Evolutionary conservation across 2,329 filamentous ascomycete species (phyloP).

Genomic region (Fusarium caatingaense): DNA sequence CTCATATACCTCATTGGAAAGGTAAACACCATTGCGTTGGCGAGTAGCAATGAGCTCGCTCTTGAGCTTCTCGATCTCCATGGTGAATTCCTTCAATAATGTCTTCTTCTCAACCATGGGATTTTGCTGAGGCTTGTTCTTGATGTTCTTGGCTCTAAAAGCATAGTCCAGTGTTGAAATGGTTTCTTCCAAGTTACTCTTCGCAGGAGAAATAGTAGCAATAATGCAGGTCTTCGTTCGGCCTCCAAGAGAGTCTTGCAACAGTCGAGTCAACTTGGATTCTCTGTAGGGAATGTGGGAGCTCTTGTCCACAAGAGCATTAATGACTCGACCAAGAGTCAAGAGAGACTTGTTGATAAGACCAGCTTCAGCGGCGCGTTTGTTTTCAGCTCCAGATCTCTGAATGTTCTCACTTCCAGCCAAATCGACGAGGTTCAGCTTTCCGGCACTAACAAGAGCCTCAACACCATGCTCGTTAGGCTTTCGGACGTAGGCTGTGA

Average conservation of each 20-base stretch:
- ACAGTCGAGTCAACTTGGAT: slow-evolving; percentile 91
- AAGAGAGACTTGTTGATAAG: slow-evolving; percentile 98
- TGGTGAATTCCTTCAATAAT: slow-evolving; percentile 86
- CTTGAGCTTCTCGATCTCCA: slow-evolving; percentile 94
- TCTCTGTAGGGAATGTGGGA: slow-evolving; percentile 92
- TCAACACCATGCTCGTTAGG: slow-evolving; percentile 84
- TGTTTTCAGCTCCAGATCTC: slow-evolving; percentile 96
- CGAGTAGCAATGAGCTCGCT: slow-evolving; percentile 92
- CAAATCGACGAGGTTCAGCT: slow-evolving; percentile 95
- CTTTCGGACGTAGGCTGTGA: slow-evolving; percentile 90
- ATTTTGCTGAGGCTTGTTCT: slow-evolving; percentile 97
- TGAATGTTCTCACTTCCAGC: slow-evolving; percentile 98
- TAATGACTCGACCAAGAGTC: slow-evolving; percentile 95
- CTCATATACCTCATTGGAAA: slow-evolving; percentile 89
- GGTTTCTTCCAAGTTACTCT: slow-evolving; percentile 95
- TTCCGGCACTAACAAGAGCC: slow-evolving; percentile 89
- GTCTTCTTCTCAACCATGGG: slow-evolving; percentile 93
- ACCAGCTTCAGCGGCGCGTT: slow-evolving; percentile 93
- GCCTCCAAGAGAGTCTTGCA: slow-evolving; percentile 96
- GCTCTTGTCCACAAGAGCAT: slow-evolving; percentile 90
- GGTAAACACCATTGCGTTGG: slow-evolving; percentile 93
- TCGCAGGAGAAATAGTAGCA: slow-evolving; percentile 92
- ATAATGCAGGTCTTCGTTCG: slow-evolving; percentile 99
- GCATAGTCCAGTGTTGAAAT: slow-evolving; percentile 98
- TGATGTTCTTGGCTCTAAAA: slow-evolving; percentile 97